Evolutionary conservation across 371 early-diverging fungal genomes (phyloP), one percentile per base, ranked within the genome.

Genomic region (Cokeromyces recurvatus): DNA sequence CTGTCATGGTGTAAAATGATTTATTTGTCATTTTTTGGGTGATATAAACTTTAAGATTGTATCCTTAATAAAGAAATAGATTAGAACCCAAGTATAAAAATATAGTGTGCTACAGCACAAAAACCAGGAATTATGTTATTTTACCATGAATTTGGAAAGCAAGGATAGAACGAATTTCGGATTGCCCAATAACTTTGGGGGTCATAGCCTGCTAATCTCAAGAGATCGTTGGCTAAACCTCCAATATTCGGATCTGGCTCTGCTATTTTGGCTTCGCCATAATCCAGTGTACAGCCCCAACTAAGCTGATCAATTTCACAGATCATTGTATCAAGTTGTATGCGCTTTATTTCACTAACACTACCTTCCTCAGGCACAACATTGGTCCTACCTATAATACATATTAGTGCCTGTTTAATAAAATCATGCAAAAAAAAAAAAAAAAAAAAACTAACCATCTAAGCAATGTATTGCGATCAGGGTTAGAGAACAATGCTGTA

Each of bases 131-230:
- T 43, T 31, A 43, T 43, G 43, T 19, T 27, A 19, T 39, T 39
- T 24, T 24, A 51, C 57, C 52, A 51, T 57, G 57, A 2, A 57
- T 51, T 21, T 57, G 52, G 48, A 57, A 51, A 22, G 29, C 27
- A 39, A 57, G 24, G 21, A 29, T 29, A 31, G 39, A 27, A 17
- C 36, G 19, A 15, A 36, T 24, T 16, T 17, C 40, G 19, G 41
- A 37, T 16, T 48, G 34, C 21, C 17, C 17, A 12, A 53, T 27
- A 8, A 43, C 43, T n/a, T 41, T 45, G 8, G 32, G 23, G 21
- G 43, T 49, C 35, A 50, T 25, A 10, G 43, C 23, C n/a, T 21
- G 48, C 58, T 16, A 57, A 42, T 27, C 58, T 20, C 27, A 52
- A 27, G 2, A 54, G 45, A 27, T 54, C 51, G 12, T 43, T 36